Evolutionary conservation across 1,284 basidiomycete genomes (phyloP).

Genomic region (Papiliotrema nemorosa): DNA sequence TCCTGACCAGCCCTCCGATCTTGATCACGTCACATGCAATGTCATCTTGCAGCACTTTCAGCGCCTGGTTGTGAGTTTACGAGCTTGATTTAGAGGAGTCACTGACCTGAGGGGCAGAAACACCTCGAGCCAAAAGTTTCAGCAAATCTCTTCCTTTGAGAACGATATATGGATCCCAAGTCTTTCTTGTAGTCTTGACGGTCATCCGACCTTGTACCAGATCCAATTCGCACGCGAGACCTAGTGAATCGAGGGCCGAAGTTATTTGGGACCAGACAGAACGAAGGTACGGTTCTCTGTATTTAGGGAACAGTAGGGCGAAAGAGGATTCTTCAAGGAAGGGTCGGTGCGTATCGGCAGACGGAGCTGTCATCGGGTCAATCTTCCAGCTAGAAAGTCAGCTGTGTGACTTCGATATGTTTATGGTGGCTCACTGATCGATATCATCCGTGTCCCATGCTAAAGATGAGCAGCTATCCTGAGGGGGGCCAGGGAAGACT

Average conservation of each 20-base stretch:
- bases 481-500: slow-evolving; percentile 20
- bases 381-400: slow-evolving; percentile 73
- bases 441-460: slow-evolving; percentile 99
- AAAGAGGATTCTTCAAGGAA: slow-evolving; percentile 96
- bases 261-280: slow-evolving; percentile 96
- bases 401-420: slow-evolving; percentile 13
- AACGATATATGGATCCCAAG: slow-evolving; percentile 93
- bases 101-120: slow-evolving; percentile 58
- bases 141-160: slow-evolving; percentile 95
- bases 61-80: slow-evolving; percentile 58
- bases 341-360: slow-evolving; percentile 54
- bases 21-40: slow-evolving; percentile 97
- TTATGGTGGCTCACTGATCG: slow-evolving; percentile 75
- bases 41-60: slow-evolving; percentile 86
- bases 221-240: slow-evolving; percentile 86
- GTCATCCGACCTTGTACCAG: slow-evolving; percentile 97
- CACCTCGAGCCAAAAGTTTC: slow-evolving; percentile 89
- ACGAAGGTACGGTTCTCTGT: slow-evolving; percentile 92
- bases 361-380: slow-evolving; percentile 69
- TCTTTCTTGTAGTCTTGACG: slow-evolving; percentile 93
- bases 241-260: slow-evolving; percentile 74
- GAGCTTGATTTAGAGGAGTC: background rate
- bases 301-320: slow-evolving; percentile 97
- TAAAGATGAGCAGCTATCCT: slow-evolving; percentile 35
- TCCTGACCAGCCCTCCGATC: slow-evolving; percentile 88